A percentile compares a stretch with the other conserved stretches of the same genome.
Evolutionary conservation across 192 early-diverging fungal genomes (phyloP).

Genomic region (Coemansia sp.): DNA sequence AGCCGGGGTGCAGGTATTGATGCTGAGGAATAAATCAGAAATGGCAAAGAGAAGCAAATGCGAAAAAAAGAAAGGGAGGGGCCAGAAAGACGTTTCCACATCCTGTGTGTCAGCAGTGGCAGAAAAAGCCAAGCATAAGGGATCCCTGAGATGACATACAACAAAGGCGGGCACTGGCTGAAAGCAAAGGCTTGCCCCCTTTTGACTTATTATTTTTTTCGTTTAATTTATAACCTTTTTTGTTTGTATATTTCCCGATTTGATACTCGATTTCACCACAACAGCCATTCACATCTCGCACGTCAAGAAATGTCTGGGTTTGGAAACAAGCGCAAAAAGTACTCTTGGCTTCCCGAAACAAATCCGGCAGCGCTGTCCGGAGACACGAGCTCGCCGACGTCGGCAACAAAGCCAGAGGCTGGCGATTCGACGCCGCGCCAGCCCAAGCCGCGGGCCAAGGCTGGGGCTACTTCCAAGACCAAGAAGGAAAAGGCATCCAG

Average conservation of each 20-base stretch:
- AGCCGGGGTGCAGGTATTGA: too few species aligned
- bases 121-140: too few species aligned
- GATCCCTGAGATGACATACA: too few species aligned
- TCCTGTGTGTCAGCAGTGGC: too few species aligned
- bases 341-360: conserved; percentile 53
- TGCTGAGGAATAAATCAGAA: not conserved
- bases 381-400: conserved; percentile 10
- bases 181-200: too few species aligned
- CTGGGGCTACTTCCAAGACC: not conserved
- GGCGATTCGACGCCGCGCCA: conserved; percentile 20
- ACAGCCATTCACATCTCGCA: too few species aligned
- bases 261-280: too few species aligned
- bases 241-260: not conserved
- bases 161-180: too few species aligned
- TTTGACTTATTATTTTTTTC: not conserved
- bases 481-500: conserved; percentile 7
- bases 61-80: not conserved
- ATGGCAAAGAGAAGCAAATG: not conserved
- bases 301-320: conserved; percentile 32
- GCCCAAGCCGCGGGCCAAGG: conserved; percentile 8
- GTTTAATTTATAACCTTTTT: conserved; percentile 7
- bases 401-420: conserved; percentile 21
- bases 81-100: too few species aligned
- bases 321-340: conserved; percentile 43
- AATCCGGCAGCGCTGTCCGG: conserved; percentile 50